Percentiles rank a stretch among this genome's conserved stretches.
Evolutionary conservation across 176 grass and related monocot genomes (phyloP).

Genomic region (Luzula sylvatica): DNA sequence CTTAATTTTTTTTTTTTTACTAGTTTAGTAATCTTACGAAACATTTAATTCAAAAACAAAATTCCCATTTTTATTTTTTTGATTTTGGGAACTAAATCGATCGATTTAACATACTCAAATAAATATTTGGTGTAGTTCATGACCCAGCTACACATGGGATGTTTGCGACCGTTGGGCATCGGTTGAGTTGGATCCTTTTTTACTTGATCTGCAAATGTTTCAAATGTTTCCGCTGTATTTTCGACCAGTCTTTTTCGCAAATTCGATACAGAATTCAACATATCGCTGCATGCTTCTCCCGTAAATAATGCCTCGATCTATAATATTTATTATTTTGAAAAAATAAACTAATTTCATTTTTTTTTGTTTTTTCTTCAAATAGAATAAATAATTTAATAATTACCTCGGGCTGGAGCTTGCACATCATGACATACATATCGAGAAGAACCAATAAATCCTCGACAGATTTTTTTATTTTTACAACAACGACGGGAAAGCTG

Average conservation of each 20-base stretch:
- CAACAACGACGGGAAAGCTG: slow-evolving; percentile 48
- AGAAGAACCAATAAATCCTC: slow-evolving; percentile 44
- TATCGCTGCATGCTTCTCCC: slow-evolving; percentile 26
- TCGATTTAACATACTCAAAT: too few species aligned
- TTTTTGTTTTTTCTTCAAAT: too few species aligned
- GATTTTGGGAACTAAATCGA: too few species aligned
- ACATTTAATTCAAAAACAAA: too few species aligned
- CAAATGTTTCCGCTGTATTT: slow-evolving; percentile 25
- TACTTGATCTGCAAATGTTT: slow-evolving; percentile 39
- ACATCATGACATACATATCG: slow-evolving; percentile 49
- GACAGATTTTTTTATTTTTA: slow-evolving; percentile 36
- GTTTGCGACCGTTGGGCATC: slow-evolving; percentile 45
- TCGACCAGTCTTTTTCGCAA: slow-evolving; percentile 35
- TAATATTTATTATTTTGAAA: too few species aligned
- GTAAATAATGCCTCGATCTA: slow-evolving; percentile 55
- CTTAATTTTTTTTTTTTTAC: slow-evolving; percentile 3
- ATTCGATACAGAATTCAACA: slow-evolving; percentile 23
- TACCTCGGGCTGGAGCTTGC: slow-evolving; percentile 51
- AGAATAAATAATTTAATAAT: background rate
- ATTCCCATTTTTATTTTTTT: too few species aligned
- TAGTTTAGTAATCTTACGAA: background rate
- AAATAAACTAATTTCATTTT: too few species aligned
- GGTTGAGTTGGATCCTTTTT: slow-evolving; percentile 32
- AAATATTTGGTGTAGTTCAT: slow-evolving; percentile 47
- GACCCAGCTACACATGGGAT: slow-evolving; percentile 52